Conservation (phyloP, 2,329 filamentous ascomycete genomes). For the Trichoderma simmonsii region DNA sequence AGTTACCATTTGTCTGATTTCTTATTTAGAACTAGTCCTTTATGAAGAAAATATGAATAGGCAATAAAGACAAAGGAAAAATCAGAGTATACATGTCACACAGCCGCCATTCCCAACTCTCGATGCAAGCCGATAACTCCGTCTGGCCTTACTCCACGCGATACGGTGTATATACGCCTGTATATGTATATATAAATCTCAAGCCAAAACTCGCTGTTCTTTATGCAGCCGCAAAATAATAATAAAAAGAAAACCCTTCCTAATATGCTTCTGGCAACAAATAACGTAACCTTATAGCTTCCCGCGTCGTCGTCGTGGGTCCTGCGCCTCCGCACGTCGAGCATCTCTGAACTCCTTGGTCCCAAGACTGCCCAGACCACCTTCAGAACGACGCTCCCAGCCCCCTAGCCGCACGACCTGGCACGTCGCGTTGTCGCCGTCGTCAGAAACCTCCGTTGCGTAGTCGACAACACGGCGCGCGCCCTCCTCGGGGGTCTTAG, state of each 20-base stretch:
- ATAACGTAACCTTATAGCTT: conserved; percentile 40
- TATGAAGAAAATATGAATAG: background rate
- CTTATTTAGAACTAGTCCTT: background rate
- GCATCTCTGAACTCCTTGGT: conserved; percentile 91
- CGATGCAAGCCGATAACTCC: conserved; percentile 1
- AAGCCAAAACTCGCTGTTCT: background rate
- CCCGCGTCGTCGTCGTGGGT: conserved; percentile 61
- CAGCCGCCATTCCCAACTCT: background rate
- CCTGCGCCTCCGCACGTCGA: conserved; percentile 72
- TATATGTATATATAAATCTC: background rate
- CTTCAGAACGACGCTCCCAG: conserved; percentile 73
- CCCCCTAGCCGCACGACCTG: conserved; percentile 65
- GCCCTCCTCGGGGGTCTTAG: conserved; percentile 83
- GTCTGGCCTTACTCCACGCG: conserved; percentile 23
- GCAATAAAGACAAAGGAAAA: background rate
- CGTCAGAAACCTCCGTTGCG: conserved; percentile 75
- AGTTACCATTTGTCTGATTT: background rate
- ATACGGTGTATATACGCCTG: conserved; percentile 19
- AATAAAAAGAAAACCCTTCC: background rate
- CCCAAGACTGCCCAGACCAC: conserved; percentile 81
- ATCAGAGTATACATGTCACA: background rate
- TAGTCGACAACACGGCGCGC: conserved; percentile 77
- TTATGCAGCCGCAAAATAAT: background rate
- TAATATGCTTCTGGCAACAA: background rate
- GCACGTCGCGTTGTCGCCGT: conserved; percentile 67